Conservation (phyloP, 495 filamentous ascomycete species). For the Tuber aestivum region DNA sequence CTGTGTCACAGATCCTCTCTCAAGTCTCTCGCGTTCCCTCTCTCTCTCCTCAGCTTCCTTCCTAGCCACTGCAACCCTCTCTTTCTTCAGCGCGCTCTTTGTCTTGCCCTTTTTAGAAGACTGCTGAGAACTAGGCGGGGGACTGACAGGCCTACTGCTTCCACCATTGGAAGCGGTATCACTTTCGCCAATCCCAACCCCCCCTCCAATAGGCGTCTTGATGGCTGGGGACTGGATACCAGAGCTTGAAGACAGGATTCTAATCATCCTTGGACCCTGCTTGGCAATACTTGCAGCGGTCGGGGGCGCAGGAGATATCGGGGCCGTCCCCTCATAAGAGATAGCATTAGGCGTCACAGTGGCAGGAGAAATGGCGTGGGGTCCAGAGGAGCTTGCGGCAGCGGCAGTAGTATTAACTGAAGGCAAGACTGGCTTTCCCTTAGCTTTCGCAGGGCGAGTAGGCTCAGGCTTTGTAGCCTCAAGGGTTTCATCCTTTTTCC, state of each 20-base stretch:
- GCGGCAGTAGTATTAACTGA: conserved; percentile 4
- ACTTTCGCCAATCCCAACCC: conserved; percentile 17
- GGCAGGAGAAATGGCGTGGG: background rate
- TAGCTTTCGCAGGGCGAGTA: background rate
- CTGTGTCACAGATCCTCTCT: conserved; percentile 29
- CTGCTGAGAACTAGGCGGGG: conserved; percentile 14
- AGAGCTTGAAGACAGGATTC: conserved; percentile 27
- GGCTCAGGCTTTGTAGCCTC: conserved; percentile 41
- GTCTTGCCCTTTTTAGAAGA: conserved; percentile 53
- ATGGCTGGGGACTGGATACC: background rate
- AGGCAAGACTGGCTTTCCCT: background rate
- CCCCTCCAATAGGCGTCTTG: conserved; percentile 18
- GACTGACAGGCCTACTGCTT: conserved; percentile 31
- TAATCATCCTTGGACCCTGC: conserved; percentile 30
- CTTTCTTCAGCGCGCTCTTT: conserved; percentile 87
- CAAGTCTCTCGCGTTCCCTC: conserved; percentile 17
- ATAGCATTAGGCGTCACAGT: background rate
- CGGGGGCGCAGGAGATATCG: conserved; percentile 4
- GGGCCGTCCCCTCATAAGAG: background rate
- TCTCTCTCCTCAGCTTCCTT: conserved; percentile 32
- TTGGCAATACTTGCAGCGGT: background rate
- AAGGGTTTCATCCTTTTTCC: conserved; percentile 32
- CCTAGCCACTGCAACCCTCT: conserved; percentile 63
- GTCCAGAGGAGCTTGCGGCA: background rate
- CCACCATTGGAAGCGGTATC: conserved; percentile 36